Evolutionary conservation across 2,329 filamentous ascomycete species (phyloP).

Genomic region (Arachnopeziza araneosa): DNA sequence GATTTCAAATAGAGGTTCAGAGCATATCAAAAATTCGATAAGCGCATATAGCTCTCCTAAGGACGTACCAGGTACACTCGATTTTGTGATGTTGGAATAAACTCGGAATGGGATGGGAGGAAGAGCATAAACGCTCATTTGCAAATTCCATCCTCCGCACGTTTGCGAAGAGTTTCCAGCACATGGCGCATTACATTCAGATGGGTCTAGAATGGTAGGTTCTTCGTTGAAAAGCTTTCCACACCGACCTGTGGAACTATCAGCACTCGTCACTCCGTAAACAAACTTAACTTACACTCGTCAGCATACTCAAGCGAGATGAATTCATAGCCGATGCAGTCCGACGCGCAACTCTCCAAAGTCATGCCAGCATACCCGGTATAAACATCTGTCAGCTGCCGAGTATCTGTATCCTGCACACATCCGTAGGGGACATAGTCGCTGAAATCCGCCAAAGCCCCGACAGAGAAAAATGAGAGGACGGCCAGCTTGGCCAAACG

Average conservation of each 20-base stretch:
- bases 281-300: constrained; percentile 27
- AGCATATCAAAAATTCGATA: too few species aligned
- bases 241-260: not conserved
- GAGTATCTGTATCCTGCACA: not conserved
- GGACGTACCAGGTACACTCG: too few species aligned
- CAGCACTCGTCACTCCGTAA: not conserved
- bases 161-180: not conserved
- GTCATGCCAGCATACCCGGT: constrained; percentile 15
- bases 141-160: not conserved
- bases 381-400: not conserved
- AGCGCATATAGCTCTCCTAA: too few species aligned
- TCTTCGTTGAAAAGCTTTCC: not conserved
- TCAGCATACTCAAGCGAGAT: constrained; percentile 35
- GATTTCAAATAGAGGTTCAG: too few species aligned
- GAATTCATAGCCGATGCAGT: constrained; percentile 29
- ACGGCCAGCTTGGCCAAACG: not conserved
- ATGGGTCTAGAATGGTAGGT: not conserved
- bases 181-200: not conserved
- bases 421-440: not conserved
- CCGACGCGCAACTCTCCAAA: constrained; percentile 29
- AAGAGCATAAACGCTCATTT: not conserved
- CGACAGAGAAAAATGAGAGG: not conserved
- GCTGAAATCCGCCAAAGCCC: not conserved
- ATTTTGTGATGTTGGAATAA: not conserved
- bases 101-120: not conserved